A percentile compares a stretch with the other conserved stretches of the same genome.
Conservation (phyloP, 108 stramenopile genomes). For the Nitzschia inconspicua region DNA sequence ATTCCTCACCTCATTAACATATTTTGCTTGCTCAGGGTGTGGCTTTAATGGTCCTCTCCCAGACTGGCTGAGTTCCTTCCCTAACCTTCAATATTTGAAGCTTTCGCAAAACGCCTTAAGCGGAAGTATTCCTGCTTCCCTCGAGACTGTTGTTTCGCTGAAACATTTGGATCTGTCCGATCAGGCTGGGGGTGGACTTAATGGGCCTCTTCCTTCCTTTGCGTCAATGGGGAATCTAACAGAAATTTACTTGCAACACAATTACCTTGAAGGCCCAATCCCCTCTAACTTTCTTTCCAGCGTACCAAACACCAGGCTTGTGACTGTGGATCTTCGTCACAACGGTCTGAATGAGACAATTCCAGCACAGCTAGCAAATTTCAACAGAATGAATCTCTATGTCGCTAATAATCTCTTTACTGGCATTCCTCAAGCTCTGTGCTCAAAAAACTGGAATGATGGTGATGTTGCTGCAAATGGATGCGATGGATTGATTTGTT, state of each 20-base stretch:
- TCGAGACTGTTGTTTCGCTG: slow-evolving; percentile 17
- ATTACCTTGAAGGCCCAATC: slow-evolving; percentile 26
- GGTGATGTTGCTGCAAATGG: slow-evolving; percentile 49
- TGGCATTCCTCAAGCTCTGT: slow-evolving; percentile 25
- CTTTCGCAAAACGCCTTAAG: slow-evolving; percentile 20
- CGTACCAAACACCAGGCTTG: slow-evolving; percentile 11
- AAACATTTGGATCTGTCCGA: slow-evolving; percentile 36
- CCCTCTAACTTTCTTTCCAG: slow-evolving; percentile 22
- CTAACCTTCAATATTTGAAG: slow-evolving; percentile 26
- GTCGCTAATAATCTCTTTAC: slow-evolving; percentile 28
- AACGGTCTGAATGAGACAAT: slow-evolving; percentile 53
- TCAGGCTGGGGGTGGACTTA: slow-evolving; percentile 26
- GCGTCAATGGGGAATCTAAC: slow-evolving; percentile 10
- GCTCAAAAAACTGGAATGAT: slow-evolving; percentile 41
- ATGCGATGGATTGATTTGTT: slow-evolving; percentile 75
- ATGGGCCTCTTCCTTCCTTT: slow-evolving; percentile 33
- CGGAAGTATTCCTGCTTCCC: slow-evolving; percentile 15
- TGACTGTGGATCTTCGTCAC: slow-evolving; percentile 41
- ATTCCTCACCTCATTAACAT: slow-evolving; percentile 5
- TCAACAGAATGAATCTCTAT: slow-evolving; percentile 26
- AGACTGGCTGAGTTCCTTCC: slow-evolving; percentile 11
- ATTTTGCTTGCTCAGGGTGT: slow-evolving; percentile 20
- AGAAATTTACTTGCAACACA: slow-evolving; percentile 26
- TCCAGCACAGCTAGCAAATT: slow-evolving; percentile 43
- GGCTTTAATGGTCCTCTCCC: slow-evolving; percentile 30